Percentiles rank a stretch among this genome's conserved stretches.
These are phyloP conservation scores for Prunus mira DNA, from an alignment of 306 rosid genomes.

Conservation along the genomic window DNA sequence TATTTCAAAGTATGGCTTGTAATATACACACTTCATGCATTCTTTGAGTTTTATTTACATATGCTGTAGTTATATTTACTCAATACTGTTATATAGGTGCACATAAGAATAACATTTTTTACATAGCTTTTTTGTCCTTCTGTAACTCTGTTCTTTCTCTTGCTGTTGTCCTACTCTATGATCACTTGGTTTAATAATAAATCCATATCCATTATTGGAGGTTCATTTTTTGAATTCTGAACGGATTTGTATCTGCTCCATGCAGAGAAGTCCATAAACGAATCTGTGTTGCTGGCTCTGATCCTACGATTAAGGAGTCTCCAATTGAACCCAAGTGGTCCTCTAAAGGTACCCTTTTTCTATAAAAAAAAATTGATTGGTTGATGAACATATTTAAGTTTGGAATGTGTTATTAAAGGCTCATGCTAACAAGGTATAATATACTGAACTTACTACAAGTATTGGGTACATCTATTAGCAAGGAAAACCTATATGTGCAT, in stretches of 20 bases:
- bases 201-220: not conserved
- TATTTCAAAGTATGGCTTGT: not conserved
- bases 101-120: not conserved
- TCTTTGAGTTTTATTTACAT: not conserved
- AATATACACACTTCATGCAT: not conserved
- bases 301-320: slow-evolving; percentile 70
- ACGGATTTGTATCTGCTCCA: not conserved
- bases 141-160: not conserved
- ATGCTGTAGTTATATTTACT: not conserved
- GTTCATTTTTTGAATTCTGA: too few relatives aligned
- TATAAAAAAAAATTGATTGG: not conserved
- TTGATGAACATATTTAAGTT: not conserved
- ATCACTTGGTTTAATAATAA: not conserved
- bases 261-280: slow-evolving; percentile 67
- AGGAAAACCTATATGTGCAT: not conserved
- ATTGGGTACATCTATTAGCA: not conserved
- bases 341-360: slow-evolving; percentile 46
- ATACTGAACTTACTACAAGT: not conserved
- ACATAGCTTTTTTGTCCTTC: not conserved
- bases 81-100: not conserved
- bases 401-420: not conserved
- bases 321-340: slow-evolving; percentile 99
- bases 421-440: not conserved
- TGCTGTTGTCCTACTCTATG: not conserved
- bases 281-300: slow-evolving; percentile 65